These are phyloP conservation scores for Cyberlindnera japonica DNA, from an alignment of 805 yeast species.

Conservation along the genomic window DNA sequence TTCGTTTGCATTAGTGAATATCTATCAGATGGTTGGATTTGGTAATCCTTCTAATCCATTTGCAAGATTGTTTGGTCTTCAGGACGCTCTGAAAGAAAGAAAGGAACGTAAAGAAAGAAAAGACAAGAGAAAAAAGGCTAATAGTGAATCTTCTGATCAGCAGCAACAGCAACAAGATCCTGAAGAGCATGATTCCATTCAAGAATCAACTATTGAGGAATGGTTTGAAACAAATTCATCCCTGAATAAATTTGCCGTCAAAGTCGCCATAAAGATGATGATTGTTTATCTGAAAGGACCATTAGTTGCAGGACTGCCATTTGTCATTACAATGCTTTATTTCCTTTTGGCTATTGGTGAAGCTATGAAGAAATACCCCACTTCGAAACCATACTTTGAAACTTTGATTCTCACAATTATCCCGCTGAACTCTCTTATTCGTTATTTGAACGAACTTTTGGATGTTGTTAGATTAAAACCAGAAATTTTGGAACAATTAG, in stretches of 20 bases:
- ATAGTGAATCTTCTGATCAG: background rate
- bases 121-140: constrained; percentile 34
- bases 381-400: constrained; percentile 43
- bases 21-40: constrained; percentile 71
- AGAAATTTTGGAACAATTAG: constrained; percentile 4
- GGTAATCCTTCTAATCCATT: constrained; percentile 75
- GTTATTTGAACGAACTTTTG: constrained; percentile 58
- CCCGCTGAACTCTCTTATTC: constrained; percentile 67
- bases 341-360: constrained; percentile 63
- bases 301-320: constrained; percentile 60
- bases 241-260: constrained; percentile 51
- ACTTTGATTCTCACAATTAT: constrained; percentile 52
- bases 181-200: constrained; percentile 3
- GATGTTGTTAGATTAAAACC: constrained; percentile 26
- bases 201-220: constrained; percentile 17
- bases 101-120: constrained; percentile 69
- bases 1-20: constrained; percentile 70
- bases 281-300: constrained; percentile 70
- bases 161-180: background rate
- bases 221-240: constrained; percentile 58
- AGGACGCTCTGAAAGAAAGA: constrained; percentile 67
- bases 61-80: constrained; percentile 67
- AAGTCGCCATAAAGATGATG: constrained; percentile 64
- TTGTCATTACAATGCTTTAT: constrained; percentile 73
- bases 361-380: constrained; percentile 44